Evolutionary conservation across 257 asterid genomes (phyloP).

Genomic region (Fraxinus anomala): DNA sequence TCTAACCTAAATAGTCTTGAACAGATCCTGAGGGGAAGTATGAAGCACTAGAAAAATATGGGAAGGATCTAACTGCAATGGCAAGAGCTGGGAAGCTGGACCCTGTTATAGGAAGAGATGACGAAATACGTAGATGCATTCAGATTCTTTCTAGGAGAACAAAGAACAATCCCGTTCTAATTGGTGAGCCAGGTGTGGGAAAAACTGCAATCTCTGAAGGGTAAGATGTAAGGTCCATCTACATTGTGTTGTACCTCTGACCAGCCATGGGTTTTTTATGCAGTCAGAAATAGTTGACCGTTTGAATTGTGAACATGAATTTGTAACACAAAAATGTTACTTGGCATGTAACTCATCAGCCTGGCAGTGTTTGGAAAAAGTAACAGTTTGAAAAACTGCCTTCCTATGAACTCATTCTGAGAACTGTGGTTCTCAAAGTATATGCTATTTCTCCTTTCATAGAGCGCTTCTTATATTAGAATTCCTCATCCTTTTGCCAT

Average conservation of each 20-base stretch:
- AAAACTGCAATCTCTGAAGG: conserved; percentile 99
- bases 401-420: neutral
- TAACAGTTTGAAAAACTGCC: neutral
- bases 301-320: neutral
- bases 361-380: conserved; percentile 1
- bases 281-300: neutral
- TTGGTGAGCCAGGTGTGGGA: conserved; percentile 98
- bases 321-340: neutral
- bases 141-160: conserved; percentile 97
- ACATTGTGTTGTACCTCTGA: neutral
- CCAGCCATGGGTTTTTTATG: neutral
- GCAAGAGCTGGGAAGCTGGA: conserved; percentile 96
- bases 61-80: conserved; percentile 96
- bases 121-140: conserved; percentile 96
- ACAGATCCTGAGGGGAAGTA: conserved; percentile 96
- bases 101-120: conserved; percentile 98
- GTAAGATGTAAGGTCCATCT: conserved; percentile 38
- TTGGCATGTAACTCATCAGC: conserved; percentile 1
- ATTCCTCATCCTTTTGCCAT: conserved; percentile 17
- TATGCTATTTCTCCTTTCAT: neutral
- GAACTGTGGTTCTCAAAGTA: neutral
- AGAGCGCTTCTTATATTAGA: neutral
- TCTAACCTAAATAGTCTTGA: conserved; percentile 24
- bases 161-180: conserved; percentile 89
- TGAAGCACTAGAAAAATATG: conserved; percentile 88